Conservation (phyloP, 2,329 filamentous ascomycete species). For the Chalaropsis thielavioides region DNA sequence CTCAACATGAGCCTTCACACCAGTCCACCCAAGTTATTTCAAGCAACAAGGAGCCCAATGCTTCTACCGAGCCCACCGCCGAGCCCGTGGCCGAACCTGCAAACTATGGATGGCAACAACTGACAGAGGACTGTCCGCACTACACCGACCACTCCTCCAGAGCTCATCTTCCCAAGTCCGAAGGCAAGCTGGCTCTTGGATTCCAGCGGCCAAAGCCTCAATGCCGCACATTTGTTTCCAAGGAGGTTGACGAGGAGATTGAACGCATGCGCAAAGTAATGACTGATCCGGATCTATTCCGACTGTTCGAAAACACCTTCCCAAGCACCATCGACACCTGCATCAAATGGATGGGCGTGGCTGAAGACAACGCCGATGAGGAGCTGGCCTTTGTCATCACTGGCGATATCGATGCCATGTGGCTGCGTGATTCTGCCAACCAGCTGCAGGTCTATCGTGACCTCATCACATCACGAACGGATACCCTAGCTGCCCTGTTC, state of each 20-base stretch:
- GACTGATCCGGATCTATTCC: slow-evolving; percentile 49
- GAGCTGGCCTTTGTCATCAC: slow-evolving; percentile 67
- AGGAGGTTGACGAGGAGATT: slow-evolving; percentile 16
- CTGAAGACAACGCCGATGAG: slow-evolving; percentile 38
- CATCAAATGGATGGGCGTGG: slow-evolving; percentile 56
- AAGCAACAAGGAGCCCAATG: not conserved
- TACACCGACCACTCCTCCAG: slow-evolving; percentile 15
- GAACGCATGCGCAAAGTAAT: slow-evolving; percentile 28
- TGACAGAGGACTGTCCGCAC: slow-evolving; percentile 7
- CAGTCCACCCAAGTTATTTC: not conserved
- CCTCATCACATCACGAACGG: slow-evolving; percentile 37
- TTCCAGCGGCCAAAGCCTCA: slow-evolving; percentile 62
- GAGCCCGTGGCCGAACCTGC: not conserved
- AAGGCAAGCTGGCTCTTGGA: slow-evolving; percentile 61
- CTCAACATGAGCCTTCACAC: not conserved
- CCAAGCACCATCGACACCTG: slow-evolving; percentile 75
- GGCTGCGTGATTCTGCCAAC: slow-evolving; percentile 71
- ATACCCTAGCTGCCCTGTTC: slow-evolving; percentile 50
- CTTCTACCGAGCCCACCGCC: not conserved
- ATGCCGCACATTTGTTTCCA: slow-evolving; percentile 52
- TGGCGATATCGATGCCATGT: slow-evolving; percentile 75
- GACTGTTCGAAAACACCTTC: slow-evolving; percentile 71
- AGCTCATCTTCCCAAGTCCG: slow-evolving; percentile 54
- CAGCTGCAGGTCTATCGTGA: slow-evolving; percentile 55
- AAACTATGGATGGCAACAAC: slow-evolving; percentile 9